Conservation (phyloP, 2,329 filamentous ascomycete species). For the Diaporthe aspalathi region DNA sequence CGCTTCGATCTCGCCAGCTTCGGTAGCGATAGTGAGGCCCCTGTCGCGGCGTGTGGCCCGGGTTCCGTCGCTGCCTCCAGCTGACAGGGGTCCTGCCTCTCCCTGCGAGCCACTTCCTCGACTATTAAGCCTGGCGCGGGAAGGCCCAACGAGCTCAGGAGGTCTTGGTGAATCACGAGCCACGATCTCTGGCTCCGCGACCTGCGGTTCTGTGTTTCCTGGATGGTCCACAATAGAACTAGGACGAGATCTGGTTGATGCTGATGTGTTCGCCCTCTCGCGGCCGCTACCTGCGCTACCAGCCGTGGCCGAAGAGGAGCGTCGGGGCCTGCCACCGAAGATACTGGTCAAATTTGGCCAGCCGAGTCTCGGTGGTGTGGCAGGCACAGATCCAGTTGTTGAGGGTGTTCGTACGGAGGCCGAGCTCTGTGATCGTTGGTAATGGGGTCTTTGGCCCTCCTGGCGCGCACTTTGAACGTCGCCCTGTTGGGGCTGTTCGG, state of each 20-base stretch:
- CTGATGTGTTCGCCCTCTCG: neutral
- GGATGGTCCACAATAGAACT: neutral
- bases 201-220: neutral
- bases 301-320: neutral
- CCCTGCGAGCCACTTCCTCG: neutral
- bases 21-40: neutral
- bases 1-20: neutral
- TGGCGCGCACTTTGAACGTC: too few species aligned
- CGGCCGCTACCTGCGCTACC: neutral
- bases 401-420: neutral
- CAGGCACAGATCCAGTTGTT: neutral
- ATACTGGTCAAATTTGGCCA: neutral
- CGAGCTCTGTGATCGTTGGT: neutral
- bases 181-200: neutral
- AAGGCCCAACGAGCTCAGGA: neutral
- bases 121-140: neutral
- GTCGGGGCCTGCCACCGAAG: neutral
- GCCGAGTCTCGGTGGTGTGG: neutral
- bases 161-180: neutral
- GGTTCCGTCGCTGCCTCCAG: neutral
- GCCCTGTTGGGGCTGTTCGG: neutral
- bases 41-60: neutral
- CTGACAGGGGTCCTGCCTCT: neutral
- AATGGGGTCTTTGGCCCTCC: too few species aligned
- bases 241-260: neutral